These are phyloP conservation scores for Truncatella angustata DNA, from an alignment of 2,329 filamentous ascomycete species.

Conservation along the genomic window DNA sequence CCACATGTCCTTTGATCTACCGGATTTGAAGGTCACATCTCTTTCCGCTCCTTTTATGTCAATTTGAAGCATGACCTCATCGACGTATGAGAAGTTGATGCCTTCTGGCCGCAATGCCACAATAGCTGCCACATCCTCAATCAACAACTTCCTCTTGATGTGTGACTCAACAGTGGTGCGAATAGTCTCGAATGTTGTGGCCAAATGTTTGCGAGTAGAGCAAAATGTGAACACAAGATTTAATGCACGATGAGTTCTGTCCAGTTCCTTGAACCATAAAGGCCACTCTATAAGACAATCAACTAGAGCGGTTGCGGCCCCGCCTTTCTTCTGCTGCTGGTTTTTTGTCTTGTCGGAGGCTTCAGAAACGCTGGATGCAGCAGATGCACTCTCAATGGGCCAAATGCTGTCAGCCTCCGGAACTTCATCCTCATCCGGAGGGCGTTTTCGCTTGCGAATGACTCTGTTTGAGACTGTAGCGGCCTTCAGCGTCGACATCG, in stretches of 20 bases:
- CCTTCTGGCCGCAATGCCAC: conserved; percentile 73
- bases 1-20: conserved; percentile 49
- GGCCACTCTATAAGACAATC: conserved; percentile 63
- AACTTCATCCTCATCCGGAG: conserved; percentile 19
- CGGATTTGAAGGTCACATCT: conserved; percentile 63
- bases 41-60: conserved; percentile 68
- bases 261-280: conserved; percentile 67
- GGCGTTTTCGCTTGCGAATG: conserved; percentile 37
- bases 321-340: conserved; percentile 18
- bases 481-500: conserved; percentile 45
- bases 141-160: conserved; percentile 64
- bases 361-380: conserved; percentile 4
- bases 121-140: conserved; percentile 82
- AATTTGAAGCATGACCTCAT: conserved; percentile 78
- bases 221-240: conserved; percentile 96
- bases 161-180: conserved; percentile 81
- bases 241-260: conserved; percentile 76
- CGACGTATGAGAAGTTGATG: conserved; percentile 82
- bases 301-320: conserved; percentile 15
- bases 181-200: conserved; percentile 89
- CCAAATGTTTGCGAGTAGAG: conserved; percentile 85
- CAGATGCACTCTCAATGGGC: conserved; percentile 1
- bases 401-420: not conserved
- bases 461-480: conserved; percentile 43
- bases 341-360: not conserved